Percentiles rank a stretch among this genome's conserved stretches.
phyloP scores from a whole-genome alignment of 2,329 filamentous ascomycete genomes.

The Rhynchosporium graminicola region DNA sequence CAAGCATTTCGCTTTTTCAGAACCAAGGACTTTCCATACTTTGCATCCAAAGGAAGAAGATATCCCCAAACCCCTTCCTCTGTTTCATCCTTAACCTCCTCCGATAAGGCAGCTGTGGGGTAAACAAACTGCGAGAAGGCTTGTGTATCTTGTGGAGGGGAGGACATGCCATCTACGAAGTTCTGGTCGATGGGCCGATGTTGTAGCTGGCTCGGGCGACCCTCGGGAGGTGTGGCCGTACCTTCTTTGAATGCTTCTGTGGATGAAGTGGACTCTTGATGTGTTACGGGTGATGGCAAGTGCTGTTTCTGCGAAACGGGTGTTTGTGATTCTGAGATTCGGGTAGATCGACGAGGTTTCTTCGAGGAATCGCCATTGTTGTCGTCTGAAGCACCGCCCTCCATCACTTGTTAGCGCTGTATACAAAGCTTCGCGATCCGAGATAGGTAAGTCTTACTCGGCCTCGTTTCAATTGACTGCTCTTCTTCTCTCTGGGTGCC shows the following conservation, averaged over 20 bases:
- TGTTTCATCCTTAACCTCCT: conserved; percentile 83
- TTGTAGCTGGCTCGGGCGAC: conserved; percentile 54
- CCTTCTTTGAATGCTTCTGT: conserved; percentile 63
- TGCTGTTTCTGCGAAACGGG: conserved; percentile 65
- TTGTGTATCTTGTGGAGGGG: conserved; percentile 75
- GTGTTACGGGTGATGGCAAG: conserved; percentile 79
- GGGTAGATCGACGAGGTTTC: conserved; percentile 79
- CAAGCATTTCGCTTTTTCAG: conserved; percentile 74
- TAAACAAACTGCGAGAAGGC: conserved; percentile 79
- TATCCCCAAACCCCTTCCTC: conserved; percentile 88
- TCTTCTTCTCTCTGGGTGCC: conserved; percentile 68
- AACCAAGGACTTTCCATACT: conserved; percentile 69
- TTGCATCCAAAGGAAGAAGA: conserved; percentile 75
- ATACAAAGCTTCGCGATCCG: neutral
- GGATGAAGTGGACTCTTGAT: conserved; percentile 63
- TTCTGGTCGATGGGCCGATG: conserved; percentile 47
- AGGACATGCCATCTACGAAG: conserved; percentile 43
- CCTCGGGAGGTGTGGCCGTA: conserved; percentile 69
- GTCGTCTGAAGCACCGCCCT: conserved; percentile 35
- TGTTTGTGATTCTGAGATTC: conserved; percentile 57
- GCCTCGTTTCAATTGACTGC: conserved; percentile 74
- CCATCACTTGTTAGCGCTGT: conserved; percentile 28
- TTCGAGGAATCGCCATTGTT: conserved; percentile 52
- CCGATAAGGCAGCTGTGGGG: conserved; percentile 68
- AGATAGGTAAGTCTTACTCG: conserved; percentile 57